Conservation (phyloP, 1,284 basidiomycete species). For the Austroboletus novae-zelandiae region DNA sequence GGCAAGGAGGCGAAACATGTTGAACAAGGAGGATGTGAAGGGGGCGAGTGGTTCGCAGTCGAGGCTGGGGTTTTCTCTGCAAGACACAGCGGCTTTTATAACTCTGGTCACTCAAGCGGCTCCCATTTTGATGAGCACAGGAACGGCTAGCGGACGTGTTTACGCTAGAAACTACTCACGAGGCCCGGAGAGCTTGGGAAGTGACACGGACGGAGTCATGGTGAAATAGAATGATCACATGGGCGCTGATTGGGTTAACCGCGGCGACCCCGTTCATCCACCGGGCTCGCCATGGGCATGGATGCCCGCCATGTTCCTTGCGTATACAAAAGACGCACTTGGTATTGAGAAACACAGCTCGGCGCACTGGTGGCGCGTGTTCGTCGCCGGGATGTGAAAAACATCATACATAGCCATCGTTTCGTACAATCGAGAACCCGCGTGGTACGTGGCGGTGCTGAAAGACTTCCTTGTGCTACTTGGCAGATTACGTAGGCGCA, state of each 20-base stretch:
- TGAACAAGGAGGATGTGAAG: not conserved
- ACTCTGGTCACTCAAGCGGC: not conserved
- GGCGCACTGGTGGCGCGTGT: no score
- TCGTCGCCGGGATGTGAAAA: no score
- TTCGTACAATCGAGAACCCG: no score
- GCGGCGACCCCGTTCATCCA: not conserved
- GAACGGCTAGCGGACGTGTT: not conserved
- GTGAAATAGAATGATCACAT: not conserved
- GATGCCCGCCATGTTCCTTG: no score
- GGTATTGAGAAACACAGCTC: no score
- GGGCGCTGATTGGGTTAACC: no score
- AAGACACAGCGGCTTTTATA: constrained; percentile 20
- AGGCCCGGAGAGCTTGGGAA: not conserved
- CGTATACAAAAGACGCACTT: no score
- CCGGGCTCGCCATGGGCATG: not conserved
- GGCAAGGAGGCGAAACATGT: constrained; percentile 21
- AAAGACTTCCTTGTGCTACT: no score
- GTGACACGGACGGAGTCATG: not conserved
- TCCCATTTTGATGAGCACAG: not conserved
- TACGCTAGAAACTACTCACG: not conserved
- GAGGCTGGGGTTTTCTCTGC: not conserved
- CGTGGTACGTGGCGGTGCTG: no score
- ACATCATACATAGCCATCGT: no score
- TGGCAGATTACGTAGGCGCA: no score
- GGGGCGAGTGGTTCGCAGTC: not conserved